phyloP scores from a whole-genome alignment of 75 land plant species.

The Picea sitchensis region DNA sequence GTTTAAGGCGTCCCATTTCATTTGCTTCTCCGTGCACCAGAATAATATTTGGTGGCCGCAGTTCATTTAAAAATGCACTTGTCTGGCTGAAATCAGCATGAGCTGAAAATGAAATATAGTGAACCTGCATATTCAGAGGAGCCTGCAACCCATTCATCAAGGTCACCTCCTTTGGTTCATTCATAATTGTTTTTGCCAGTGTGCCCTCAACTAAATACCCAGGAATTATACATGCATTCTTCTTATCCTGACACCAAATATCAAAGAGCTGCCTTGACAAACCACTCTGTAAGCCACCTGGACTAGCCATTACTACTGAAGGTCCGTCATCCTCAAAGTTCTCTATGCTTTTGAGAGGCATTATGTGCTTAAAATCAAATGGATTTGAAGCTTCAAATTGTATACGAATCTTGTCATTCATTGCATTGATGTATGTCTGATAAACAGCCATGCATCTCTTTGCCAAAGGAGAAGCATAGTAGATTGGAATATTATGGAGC shows the following conservation, averaged over 20 bases:
- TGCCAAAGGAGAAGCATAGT: slow-evolving; percentile 98
- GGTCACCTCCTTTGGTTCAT: slow-evolving; percentile 96
- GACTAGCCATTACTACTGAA: slow-evolving; percentile 97
- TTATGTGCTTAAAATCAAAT: slow-evolving; percentile 89
- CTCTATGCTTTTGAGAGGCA: slow-evolving; percentile 78
- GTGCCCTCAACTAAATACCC: slow-evolving; percentile 98
- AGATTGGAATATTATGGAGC: slow-evolving; percentile 89
- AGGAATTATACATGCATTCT: slow-evolving; percentile 92
- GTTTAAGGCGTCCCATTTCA: slow-evolving; percentile 95
- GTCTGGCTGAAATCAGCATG: slow-evolving; percentile 97
- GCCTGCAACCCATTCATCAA: slow-evolving; percentile 89
- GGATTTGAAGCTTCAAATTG: slow-evolving; percentile 85
- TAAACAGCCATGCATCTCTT: slow-evolving; percentile 93
- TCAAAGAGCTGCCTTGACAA: slow-evolving; percentile 95
- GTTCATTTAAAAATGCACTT: slow-evolving; percentile 85
- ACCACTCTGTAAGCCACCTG: slow-evolving; percentile 90
- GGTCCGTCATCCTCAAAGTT: slow-evolving; percentile 90
- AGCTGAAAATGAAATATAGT: slow-evolving; percentile 98
- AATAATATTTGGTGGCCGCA: slow-evolving; percentile 89
- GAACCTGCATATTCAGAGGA: slow-evolving; percentile 90
- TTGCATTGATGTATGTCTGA: slow-evolving; percentile 95
- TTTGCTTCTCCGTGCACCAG: slow-evolving; percentile 97
- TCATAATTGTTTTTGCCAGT: slow-evolving; percentile 84
- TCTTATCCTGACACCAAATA: slow-evolving; percentile 91
- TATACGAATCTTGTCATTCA: slow-evolving; percentile 84